Evolutionary conservation across 225 moss, liverwort and hornwort species (phyloP).

Genomic region (Marchantia polymorpha): DNA sequence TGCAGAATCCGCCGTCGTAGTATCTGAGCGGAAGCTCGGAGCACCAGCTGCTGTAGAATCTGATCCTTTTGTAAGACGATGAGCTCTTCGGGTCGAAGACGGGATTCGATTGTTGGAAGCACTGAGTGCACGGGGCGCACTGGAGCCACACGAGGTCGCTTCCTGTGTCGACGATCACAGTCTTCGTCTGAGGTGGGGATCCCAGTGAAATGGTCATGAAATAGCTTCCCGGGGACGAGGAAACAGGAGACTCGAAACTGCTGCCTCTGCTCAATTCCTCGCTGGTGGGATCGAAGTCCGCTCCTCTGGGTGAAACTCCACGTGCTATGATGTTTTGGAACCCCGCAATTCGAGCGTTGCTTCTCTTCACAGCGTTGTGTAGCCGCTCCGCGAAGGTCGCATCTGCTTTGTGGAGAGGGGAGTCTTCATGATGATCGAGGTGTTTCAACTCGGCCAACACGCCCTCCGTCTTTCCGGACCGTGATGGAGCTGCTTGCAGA

Average conservation of each 20-base stretch:
- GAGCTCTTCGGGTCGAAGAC: constrained; percentile 16
- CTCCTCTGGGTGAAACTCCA: constrained; percentile 12
- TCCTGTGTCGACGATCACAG: constrained; percentile 33
- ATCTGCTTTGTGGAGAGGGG: constrained; percentile 15
- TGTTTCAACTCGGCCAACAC: constrained; percentile 6
- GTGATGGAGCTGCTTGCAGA: background rate
- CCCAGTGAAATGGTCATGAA: constrained; percentile 33
- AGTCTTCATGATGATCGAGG: constrained; percentile 27
- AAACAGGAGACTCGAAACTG: constrained; percentile 14
- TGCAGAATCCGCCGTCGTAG: constrained; percentile 25
- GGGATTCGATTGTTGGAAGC: constrained; percentile 22
- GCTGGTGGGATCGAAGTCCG: constrained; percentile 9
- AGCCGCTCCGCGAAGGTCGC: constrained; percentile 14
- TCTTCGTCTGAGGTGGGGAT: constrained; percentile 27
- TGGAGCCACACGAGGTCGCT: constrained; percentile 39
- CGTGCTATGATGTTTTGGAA: constrained; percentile 10
- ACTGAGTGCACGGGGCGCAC: constrained; percentile 18
- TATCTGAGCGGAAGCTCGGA: constrained; percentile 18
- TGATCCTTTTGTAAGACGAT: constrained; percentile 22
- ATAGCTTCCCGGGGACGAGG: constrained; percentile 29
- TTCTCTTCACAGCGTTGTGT: constrained; percentile 23
- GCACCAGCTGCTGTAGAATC: constrained; percentile 18
- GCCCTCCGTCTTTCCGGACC: background rate
- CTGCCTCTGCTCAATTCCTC: background rate
- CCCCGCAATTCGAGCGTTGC: background rate